phyloP scores from a whole-genome alignment of 257 asterid species.

The Lycium barbarum region DNA sequence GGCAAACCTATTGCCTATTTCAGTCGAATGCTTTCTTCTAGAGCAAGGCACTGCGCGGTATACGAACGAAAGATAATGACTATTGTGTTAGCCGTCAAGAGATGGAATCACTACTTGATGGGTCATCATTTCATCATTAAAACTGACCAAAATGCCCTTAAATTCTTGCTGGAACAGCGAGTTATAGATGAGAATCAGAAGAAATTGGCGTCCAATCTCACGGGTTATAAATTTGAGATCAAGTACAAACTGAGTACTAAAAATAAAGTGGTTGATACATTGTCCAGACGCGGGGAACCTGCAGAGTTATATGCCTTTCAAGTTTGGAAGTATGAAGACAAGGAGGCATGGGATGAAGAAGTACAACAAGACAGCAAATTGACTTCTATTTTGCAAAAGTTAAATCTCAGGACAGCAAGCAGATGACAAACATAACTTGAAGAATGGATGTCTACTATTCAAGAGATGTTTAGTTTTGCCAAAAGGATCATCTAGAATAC shows the following conservation, averaged over 20 bases:
- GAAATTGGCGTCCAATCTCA: neutral
- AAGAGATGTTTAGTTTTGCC: neutral
- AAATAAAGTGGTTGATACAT: neutral
- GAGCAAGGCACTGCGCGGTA: neutral
- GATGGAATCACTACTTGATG: neutral
- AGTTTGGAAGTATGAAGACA: neutral
- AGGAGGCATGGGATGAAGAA: neutral
- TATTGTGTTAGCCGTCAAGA: neutral
- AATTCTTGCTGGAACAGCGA: neutral
- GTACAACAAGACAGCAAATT: neutral
- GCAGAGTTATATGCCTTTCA: neutral
- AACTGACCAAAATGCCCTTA: neutral
- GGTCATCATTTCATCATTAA: neutral
- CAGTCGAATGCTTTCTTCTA: neutral
- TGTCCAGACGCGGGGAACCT: neutral
- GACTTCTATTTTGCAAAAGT: neutral
- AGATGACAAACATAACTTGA: neutral
- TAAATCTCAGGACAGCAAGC: neutral
- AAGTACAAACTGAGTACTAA: neutral
- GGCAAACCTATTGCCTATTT: neutral
- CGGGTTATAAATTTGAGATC: neutral
- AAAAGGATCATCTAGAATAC: neutral
- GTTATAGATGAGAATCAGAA: neutral
- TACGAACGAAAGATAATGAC: neutral
- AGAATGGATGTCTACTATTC: neutral